These are phyloP conservation scores for Holtermannia corniformis DNA, from an alignment of 768 basidiomycete genomes.

Conservation along the genomic window DNA sequence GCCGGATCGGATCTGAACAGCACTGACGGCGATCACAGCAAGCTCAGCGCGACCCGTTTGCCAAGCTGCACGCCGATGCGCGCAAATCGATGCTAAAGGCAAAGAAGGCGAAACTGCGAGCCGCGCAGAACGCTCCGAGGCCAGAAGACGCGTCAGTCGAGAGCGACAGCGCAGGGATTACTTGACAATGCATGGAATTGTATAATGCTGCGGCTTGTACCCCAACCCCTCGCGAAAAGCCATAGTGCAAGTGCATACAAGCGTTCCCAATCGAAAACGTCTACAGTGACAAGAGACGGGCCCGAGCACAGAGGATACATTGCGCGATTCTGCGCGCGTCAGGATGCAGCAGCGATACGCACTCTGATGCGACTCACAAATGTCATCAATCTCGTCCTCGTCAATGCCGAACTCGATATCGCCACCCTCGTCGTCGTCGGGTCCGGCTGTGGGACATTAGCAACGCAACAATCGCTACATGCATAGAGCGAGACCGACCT, in stretches of 20 bases:
- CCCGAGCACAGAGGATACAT: background rate
- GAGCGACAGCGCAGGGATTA: background rate
- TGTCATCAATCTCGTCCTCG: conserved; percentile 41
- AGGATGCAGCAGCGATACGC: background rate
- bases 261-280: background rate
- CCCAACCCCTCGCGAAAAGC: too few species aligned
- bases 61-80: background rate
- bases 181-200: too few species aligned
- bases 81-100: background rate
- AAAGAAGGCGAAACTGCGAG: background rate
- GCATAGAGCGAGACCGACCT: conserved; percentile 46
- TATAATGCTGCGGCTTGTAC: too few species aligned
- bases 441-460: conserved; percentile 1
- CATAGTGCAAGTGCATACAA: background rate
- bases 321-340: background rate
- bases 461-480: background rate
- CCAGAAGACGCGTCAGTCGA: background rate
- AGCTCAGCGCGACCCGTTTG: background rate
- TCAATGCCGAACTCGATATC: conserved; percentile 37
- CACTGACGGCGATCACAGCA: background rate
- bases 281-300: background rate
- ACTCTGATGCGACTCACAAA: conserved; percentile 7
- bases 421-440: conserved; percentile 36
- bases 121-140: too few species aligned
- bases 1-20: background rate